Evolutionary conservation across 1,284 basidiomycete species (phyloP), one percentile per base, ranked within the genome.

Genomic region (Thecaphora thlaspeos): DNA sequence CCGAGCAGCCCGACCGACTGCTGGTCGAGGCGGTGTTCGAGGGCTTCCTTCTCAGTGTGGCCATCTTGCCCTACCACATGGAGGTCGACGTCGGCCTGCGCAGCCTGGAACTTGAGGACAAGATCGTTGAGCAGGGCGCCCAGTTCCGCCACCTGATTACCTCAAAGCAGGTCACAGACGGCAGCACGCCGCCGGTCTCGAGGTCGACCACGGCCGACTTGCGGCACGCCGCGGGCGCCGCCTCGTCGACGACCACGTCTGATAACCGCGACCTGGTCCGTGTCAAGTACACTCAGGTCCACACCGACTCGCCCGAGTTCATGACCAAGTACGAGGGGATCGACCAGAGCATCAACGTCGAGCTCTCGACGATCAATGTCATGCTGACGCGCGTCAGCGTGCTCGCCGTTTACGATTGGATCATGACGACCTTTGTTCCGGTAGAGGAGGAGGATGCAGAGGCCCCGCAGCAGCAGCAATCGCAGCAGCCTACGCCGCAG

Each of bases 341-440:
- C 48, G 89, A 96, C 34, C 90, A 96, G 79, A 89, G 81, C 54
- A 85, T 98, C 53, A 88, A 93, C 71, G 85, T 93, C 55, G 87
- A 87, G 68, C 82, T 99, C 41, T 95, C 94, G 3, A 97, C 95
- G 0, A 88, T 99, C 79, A 85, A 93, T 60, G 87, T 98, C 79
- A 86, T 87, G 56, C 86, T 90, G 1, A 89, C 89, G 4, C 91
- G 95, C 2, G 91, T 92, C 73, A 93, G 94, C 18, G 88, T 98
- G 42, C 81, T 99, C 38, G 84, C 87, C 2, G 81, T 98, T 11
- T 98, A 97, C 79, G 92, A 98, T 80, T 97, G 96, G 81, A 87
- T 99, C 79, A 95, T 99, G 88, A 89, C 90, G 18, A 75, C 73
- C 5, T 75, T 75, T 44, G 71, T 69, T 7, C 52, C 67, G 1